Percentiles rank a stretch among this genome's conserved stretches.
phyloP scores from a whole-genome alignment of 2,329 filamentous ascomycete genomes.

The Penicillium palitans region DNA sequence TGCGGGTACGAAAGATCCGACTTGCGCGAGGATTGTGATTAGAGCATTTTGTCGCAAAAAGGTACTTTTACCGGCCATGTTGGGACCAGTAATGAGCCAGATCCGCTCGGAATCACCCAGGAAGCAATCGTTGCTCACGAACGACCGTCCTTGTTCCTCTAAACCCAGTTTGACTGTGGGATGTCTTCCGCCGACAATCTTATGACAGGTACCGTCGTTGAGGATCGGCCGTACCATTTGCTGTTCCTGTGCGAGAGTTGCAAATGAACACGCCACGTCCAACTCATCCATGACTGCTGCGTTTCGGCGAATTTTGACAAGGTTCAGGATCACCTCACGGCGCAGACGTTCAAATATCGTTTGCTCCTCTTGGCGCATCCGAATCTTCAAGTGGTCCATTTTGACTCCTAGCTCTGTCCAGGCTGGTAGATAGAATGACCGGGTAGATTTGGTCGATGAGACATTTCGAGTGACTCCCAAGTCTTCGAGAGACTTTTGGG shows the following conservation, averaged over 20 bases:
- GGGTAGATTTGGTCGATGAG: slow-evolving; percentile 78
- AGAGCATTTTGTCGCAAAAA: slow-evolving; percentile 94
- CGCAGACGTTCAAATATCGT: slow-evolving; percentile 74
- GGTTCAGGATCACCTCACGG: slow-evolving; percentile 72
- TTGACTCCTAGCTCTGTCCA: slow-evolving; percentile 80
- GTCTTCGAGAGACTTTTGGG: slow-evolving; percentile 45
- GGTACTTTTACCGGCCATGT: slow-evolving; percentile 97
- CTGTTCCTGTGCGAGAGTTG: slow-evolving; percentile 73
- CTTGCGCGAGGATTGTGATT: slow-evolving; percentile 89
- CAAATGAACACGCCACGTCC: slow-evolving; percentile 85
- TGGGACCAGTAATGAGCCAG: slow-evolving; percentile 75
- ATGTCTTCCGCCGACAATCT: slow-evolving; percentile 82
- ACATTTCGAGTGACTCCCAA: slow-evolving; percentile 57
- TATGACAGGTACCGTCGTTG: slow-evolving; percentile 64
- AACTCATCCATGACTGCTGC: slow-evolving; percentile 90
- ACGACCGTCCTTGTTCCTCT: slow-evolving; percentile 73
- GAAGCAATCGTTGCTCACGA: slow-evolving; percentile 82
- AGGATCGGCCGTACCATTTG: slow-evolving; percentile 72
- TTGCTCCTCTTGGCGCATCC: slow-evolving; percentile 82
- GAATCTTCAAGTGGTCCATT: slow-evolving; percentile 74
- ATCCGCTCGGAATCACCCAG: slow-evolving; percentile 74
- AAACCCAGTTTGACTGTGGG: slow-evolving; percentile 88
- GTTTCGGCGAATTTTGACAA: slow-evolving; percentile 84
- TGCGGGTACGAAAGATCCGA: slow-evolving; percentile 89
- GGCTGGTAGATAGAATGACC: slow-evolving; percentile 76